These are phyloP conservation scores for Penicillium sp. DNA, from an alignment of 2,329 filamentous ascomycete genomes.

Conservation along the genomic window DNA sequence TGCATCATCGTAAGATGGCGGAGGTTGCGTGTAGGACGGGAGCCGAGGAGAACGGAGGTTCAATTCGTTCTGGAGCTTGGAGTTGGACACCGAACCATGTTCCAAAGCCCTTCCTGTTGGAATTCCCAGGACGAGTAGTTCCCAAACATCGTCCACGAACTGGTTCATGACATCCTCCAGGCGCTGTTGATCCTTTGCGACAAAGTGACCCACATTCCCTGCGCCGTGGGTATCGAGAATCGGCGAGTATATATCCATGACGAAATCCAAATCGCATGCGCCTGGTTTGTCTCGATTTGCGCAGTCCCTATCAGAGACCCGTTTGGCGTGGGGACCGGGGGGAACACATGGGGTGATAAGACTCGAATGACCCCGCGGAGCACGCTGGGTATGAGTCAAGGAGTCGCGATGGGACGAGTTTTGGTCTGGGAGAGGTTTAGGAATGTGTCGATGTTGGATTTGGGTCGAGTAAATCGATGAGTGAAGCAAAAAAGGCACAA, in stretches of 20 bases:
- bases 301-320: slow-evolving; percentile 14
- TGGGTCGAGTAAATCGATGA: neutral
- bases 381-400: slow-evolving; percentile 9
- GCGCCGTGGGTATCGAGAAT: slow-evolving; percentile 5
- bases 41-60: slow-evolving; percentile 16
- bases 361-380: slow-evolving; percentile 13
- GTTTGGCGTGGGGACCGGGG: slow-evolving; percentile 12
- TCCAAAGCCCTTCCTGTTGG: neutral
- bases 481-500: neutral
- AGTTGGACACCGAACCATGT: neutral
- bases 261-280: slow-evolving; percentile 14
- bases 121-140: neutral
- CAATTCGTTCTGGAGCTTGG: slow-evolving; percentile 7
- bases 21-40: slow-evolving; percentile 28
- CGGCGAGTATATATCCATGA: slow-evolving; percentile 20
- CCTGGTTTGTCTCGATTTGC: neutral
- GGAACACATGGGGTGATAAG: slow-evolving; percentile 22
- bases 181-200: neutral
- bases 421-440: neutral
- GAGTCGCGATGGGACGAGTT: neutral
- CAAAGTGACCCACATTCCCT: neutral
- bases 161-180: slow-evolving; percentile 10
- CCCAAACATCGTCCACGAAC: slow-evolving; percentile 18
- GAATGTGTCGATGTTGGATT: neutral
- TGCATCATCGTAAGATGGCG: slow-evolving; percentile 40